Percentiles rank a stretch among this genome's conserved stretches.
These are phyloP conservation scores for Fusarium tuaranense DNA, from an alignment of 2,329 filamentous ascomycete species.

Conservation along the genomic window DNA sequence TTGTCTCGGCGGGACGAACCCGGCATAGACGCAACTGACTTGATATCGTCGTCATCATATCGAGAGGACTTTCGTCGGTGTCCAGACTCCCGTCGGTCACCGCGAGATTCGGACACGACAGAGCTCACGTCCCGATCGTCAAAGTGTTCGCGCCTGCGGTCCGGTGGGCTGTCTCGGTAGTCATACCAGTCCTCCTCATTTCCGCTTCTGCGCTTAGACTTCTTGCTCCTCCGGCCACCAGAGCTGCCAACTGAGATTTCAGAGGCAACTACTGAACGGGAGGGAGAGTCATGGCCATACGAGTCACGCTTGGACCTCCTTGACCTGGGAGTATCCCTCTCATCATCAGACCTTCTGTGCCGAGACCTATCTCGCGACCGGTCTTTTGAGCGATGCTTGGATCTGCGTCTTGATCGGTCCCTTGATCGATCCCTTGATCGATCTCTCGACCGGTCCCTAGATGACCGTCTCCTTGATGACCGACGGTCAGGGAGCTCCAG, in stretches of 20 bases:
- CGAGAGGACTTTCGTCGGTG: slow-evolving; percentile 46
- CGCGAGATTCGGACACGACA: slow-evolving; percentile 59
- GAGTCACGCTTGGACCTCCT: slow-evolving; percentile 52
- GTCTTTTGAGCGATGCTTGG: slow-evolving; percentile 15
- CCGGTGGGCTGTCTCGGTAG: slow-evolving; percentile 52
- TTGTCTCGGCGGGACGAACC: slow-evolving; percentile 51
- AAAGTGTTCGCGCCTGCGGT: slow-evolving; percentile 54
- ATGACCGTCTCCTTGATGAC: slow-evolving; percentile 30
- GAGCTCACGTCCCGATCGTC: slow-evolving; percentile 63
- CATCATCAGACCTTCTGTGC: slow-evolving; percentile 45
- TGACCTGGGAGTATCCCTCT: slow-evolving; percentile 46
- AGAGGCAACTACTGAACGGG: slow-evolving; percentile 49
- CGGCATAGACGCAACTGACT: slow-evolving; percentile 57
- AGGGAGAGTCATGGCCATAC: slow-evolving; percentile 47
- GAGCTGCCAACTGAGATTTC: slow-evolving; percentile 52
- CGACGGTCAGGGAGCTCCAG: slow-evolving; percentile 25
- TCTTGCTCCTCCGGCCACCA: slow-evolving; percentile 56
- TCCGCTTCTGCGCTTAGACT: slow-evolving; percentile 53
- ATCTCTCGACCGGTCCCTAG: slow-evolving; percentile 29
- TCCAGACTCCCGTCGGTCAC: slow-evolving; percentile 51
- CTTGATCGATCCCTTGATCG: slow-evolving; percentile 32
- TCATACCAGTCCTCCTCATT: slow-evolving; percentile 51
- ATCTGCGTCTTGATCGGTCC: slow-evolving; percentile 13
- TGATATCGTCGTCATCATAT: slow-evolving; percentile 61
- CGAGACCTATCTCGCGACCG: slow-evolving; percentile 9